phyloP scores from a whole-genome alignment of 2,329 filamentous ascomycete species.

The Diaporthe ampelina region DNA sequence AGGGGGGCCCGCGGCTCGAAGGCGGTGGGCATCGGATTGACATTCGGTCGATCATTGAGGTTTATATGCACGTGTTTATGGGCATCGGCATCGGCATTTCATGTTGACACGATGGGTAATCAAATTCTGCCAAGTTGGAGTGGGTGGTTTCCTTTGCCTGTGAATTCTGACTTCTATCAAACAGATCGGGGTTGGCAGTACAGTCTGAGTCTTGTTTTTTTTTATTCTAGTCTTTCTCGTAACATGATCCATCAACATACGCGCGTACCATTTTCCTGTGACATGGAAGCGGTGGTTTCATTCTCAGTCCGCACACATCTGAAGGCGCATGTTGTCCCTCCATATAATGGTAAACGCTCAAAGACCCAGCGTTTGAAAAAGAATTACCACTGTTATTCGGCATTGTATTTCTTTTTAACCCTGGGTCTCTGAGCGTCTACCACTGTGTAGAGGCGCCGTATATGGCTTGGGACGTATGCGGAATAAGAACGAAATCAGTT shows the following conservation, averaged over 20 bases:
- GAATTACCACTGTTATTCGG: no score
- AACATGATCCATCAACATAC: constrained; percentile 13
- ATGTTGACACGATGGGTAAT: constrained; percentile 29
- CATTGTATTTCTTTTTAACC: no score
- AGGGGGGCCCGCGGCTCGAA: constrained; percentile 5
- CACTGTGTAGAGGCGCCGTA: no score
- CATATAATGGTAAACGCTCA: no score
- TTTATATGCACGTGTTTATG: constrained; percentile 24
- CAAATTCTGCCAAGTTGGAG: constrained; percentile 15
- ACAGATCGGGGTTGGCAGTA: constrained; percentile 1
- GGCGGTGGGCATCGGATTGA: neutral
- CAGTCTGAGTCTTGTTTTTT: constrained; percentile 20
- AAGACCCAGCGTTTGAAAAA: no score
- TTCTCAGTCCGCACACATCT: no score
- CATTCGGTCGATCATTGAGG: constrained; percentile 1
- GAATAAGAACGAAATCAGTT: no score
- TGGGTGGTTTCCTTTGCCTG: constrained; percentile 4
- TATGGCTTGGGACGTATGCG: no score
- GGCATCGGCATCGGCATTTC: constrained; percentile 18
- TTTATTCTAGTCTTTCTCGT: constrained; percentile 10
- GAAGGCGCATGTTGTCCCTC: no score
- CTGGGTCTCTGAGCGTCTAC: no score
- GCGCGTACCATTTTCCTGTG: constrained; percentile 2
- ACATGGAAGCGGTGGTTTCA: no score
- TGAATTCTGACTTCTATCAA: constrained; percentile 16